Base-by-base conservation (phyloP, 495 filamentous ascomycete genomes). In the Trichoderma reesei region DNA sequence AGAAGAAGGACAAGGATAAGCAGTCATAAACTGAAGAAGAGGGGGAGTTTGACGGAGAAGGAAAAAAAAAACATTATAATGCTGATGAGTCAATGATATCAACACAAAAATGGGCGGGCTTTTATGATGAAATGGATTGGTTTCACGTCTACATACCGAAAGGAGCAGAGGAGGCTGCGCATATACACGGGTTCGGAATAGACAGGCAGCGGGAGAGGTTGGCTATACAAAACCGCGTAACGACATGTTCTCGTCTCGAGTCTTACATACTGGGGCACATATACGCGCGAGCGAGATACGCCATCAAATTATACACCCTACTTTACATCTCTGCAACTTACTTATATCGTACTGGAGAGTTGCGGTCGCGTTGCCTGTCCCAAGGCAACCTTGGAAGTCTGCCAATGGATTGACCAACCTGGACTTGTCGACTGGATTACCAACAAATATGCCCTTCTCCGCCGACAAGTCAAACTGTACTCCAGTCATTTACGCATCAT, bases 1-100 rank as follows among this genome's bases (percentile, higher is more conserved):
- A 68, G 39, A 60, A 71, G 63, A 69, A 56, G 11, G 31, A 31
- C 9, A 56, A 56, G 26, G 26, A 56, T 14, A 56, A 56, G 51
- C 10, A 56, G 10, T 56, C 31, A 56, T 56, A 20, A 56, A 2
- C 10, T 7, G 20, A 48, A 18, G 5, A 0, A 18, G 5, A 0
- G 4, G 16, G 20, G 8, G 20, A 36, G 26, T 33, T 10, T 10
- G 34, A 56, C 9, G 9, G 34, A 56, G 14, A 7, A 34, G 11
- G 14, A 10, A 0, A 10, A 56, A 56, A 10, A 56, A 56, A 33
- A 33, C 0, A 13, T 56, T 36, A 11, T 56, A 33, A 31, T 33
- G 26, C 11, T 56, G 51, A 56, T 56, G 51, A 56, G 26, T 56
- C 51, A 33, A 56, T 33, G 51, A 56, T 16, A 5, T 20, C 14